phyloP scores from a whole-genome alignment of 2,329 filamentous ascomycete species.

The Exophiala calicioides region DNA sequence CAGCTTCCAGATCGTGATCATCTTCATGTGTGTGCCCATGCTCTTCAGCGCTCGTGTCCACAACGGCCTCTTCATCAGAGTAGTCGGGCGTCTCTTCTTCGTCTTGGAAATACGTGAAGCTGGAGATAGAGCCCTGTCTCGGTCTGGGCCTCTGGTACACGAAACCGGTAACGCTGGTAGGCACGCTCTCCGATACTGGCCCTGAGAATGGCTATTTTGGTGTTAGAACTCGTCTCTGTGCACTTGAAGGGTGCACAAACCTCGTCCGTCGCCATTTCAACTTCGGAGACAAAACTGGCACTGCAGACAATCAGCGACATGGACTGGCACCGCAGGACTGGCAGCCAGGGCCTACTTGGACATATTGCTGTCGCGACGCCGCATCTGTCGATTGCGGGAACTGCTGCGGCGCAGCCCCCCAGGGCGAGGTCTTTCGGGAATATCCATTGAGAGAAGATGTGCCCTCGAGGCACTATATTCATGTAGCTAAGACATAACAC shows the following conservation, averaged over 20 bases:
- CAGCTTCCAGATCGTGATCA: slow-evolving; percentile 41
- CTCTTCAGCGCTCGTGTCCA: slow-evolving; percentile 47
- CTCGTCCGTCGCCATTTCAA: slow-evolving; percentile 99
- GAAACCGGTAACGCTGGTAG: slow-evolving; percentile 89
- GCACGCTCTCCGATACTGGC: slow-evolving; percentile 92
- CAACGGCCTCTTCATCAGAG: slow-evolving; percentile 51
- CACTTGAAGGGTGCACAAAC: slow-evolving; percentile 53
- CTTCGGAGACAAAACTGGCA: slow-evolving; percentile 82
- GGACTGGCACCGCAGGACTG: slow-evolving; percentile 29
- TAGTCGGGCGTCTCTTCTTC: slow-evolving; percentile 63
- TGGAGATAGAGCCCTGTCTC: slow-evolving; percentile 70
- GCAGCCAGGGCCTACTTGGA: slow-evolving; percentile 54
- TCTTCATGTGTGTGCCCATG: slow-evolving; percentile 44
- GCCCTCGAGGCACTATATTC: slow-evolving; percentile 5
- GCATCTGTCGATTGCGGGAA: slow-evolving; percentile 43
- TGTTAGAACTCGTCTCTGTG: no score
- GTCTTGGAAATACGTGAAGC: slow-evolving; percentile 82
- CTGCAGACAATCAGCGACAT: slow-evolving; percentile 32
- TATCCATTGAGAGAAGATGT: slow-evolving; percentile 28
- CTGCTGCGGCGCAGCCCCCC: slow-evolving; percentile 28
- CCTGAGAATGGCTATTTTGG: slow-evolving; percentile 82
- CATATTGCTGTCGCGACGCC: slow-evolving; percentile 68
- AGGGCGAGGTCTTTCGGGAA: slow-evolving; percentile 31
- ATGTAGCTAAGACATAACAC: slow-evolving; percentile 1
- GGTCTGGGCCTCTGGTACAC: slow-evolving; percentile 77